Base-by-base conservation (phyloP, 1,284 basidiomycete species). In the Melampsora abietis-canadensis region DNA sequence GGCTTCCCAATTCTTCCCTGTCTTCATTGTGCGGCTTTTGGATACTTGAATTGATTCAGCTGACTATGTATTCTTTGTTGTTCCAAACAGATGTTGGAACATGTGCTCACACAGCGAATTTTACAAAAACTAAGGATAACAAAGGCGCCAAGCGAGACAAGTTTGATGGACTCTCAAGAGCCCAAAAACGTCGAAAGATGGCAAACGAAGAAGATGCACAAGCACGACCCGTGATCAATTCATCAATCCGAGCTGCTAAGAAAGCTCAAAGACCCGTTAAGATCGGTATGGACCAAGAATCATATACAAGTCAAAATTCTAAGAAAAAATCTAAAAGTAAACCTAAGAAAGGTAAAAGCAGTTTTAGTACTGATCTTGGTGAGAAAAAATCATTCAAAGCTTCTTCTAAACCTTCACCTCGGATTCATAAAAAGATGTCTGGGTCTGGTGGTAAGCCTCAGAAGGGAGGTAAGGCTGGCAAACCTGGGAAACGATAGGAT, bases 1-100 rank as follows among this genome's bases (percentile, higher is more conserved):
- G 76, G 84, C 79, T 47, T 47, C 15, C 15, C 24, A 54, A 21
- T 37, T 34, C 30, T 47, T 27, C 2, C 24, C 2, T 7, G 21
- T 15, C 62, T 68, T 48, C 30, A 0, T 48, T 24, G 47, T 34
- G 15, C 15, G 19, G 34, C 27, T 30, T 59, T 59, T 66, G 27
- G 27, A n/a, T 66, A 6, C 40, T 19, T n/a, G 63, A 17, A 14
- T 65, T 40, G n/a, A 5, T 65, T 65, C 14, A 21, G 7, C 30
- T 31, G 1, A 63, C 30, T 63, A n/a, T 30, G 30, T 37, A 34
- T 63, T n/a, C n/a, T 19, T 2, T 27, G 10, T 31, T 7, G 12
- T 5, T 66, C 37, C 24, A 24, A 24, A 15, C 44, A 75, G 73
- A 68, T 60, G 61, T 68, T 10, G 73, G 73, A 0, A 75, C 73